Evolutionary conservation across 495 filamentous ascomycete species (phyloP), one percentile per base, ranked within the genome.

Genomic region (Echria macrotheca): DNA sequence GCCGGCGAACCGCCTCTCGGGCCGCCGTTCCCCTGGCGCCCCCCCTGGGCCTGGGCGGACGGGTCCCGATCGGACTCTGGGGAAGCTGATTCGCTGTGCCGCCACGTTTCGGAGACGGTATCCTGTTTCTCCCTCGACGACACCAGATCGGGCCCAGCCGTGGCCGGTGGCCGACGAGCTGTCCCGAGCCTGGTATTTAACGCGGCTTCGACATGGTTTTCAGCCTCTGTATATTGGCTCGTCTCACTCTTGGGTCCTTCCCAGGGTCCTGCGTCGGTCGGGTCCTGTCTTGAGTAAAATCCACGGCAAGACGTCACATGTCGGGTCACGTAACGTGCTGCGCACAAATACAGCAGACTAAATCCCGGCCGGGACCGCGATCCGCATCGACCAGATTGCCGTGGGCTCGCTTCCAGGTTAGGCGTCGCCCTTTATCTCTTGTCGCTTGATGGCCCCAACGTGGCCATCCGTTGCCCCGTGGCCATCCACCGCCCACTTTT

Each of bases 1-100:
- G 48, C 63, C 56, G 50, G 46, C 49, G 58, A 49, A 54, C 61
- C 61, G 61, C 61, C 54, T 65, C 48, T 15, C 63, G 63, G 63
- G 43, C 63, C 63, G 63, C 63, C 29, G 49, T 66, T 66, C 63
- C 63, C 18, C 29, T 33, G 33, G 21, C 22, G 21, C 44, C 5
- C 37, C 11, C 29, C 37, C 24, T 12, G 7, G 35, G 18, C 14
- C 12, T 23, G 31, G 31, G 9, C 31, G 23, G 39, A 31, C 17
- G 22, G 22, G 19, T 23, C 15, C 47, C 47, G 28, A 19, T 21
- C 38, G 15, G 37, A 14, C 24, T 25, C 28, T 10, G 14, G 23
- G 12, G 5, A n/a, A 6, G 9, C 25, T 44, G 40, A 51, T 51
- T 51, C 11, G 48, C 25, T 25, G 18, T 9, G 33, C 8, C 9